Percentiles rank a stretch among this genome's conserved stretches.
These are phyloP conservation scores for Citrus hindsii DNA, from an alignment of 345 rosid species.

Conservation along the genomic window DNA sequence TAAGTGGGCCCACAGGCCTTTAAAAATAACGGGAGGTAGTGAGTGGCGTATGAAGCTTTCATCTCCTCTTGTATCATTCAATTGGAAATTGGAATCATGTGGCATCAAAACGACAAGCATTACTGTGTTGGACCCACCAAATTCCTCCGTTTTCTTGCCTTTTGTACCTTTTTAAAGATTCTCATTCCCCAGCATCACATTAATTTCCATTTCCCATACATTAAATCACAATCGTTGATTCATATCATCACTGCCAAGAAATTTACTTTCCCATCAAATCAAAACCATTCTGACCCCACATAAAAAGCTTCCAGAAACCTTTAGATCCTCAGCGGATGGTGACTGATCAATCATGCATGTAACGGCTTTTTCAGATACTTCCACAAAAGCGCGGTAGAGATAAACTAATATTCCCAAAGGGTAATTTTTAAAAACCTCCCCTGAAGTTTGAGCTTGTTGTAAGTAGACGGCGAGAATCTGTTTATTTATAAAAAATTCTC, in stretches of 20 bases:
- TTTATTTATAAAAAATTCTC: too few species aligned
- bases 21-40: slow-evolving; percentile 5
- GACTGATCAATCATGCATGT: not conserved
- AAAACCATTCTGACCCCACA: not conserved
- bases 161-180: slow-evolving; percentile 15
- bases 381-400: not conserved
- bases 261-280: slow-evolving; percentile 4
- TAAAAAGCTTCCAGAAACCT: not conserved
- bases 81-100: slow-evolving; percentile 20
- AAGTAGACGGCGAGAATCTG: too few species aligned
- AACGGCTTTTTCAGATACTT: not conserved
- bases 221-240: slow-evolving; percentile 11
- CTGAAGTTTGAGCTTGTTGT: too few species aligned
- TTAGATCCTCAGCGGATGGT: not conserved
- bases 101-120: slow-evolving; percentile 13
- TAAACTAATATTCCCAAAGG: not conserved
- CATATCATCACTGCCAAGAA: not conserved
- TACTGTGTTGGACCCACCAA: slow-evolving; percentile 8
- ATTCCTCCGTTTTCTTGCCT: not conserved
- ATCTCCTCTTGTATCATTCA: not conserved
- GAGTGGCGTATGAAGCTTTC: slow-evolving; percentile 39
- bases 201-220: not conserved
- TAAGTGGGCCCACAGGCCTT: slow-evolving; percentile 4
- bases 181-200: slow-evolving; percentile 7
- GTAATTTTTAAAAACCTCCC: too few species aligned